These are phyloP conservation scores for Melampsora americana DNA, from an alignment of 1,284 basidiomycete genomes.

Conservation along the genomic window DNA sequence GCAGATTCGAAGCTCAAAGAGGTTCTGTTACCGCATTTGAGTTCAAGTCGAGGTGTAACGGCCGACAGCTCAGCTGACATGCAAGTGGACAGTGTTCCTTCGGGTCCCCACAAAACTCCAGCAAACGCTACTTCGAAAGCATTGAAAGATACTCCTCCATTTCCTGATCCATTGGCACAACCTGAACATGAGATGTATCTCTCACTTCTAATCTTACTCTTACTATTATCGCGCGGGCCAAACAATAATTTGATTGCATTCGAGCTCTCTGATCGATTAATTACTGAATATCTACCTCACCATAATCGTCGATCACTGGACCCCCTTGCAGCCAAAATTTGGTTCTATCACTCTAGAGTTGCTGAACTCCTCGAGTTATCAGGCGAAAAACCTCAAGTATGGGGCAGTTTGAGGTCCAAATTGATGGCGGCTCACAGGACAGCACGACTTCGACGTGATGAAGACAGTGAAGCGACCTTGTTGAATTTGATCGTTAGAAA, in stretches of 20 bases:
- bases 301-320: conserved; percentile 90
- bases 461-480: conserved; percentile 66
- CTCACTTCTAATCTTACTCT: conserved; percentile 76
- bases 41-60: conserved; percentile 7
- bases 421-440: conserved; percentile 87
- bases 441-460: conserved; percentile 80
- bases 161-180: conserved; percentile 56
- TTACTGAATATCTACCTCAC: conserved; percentile 57
- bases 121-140: conserved; percentile 46
- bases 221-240: conserved; percentile 59
- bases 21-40: conserved; percentile 47
- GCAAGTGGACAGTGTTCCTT: conserved; percentile 37
- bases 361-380: conserved; percentile 66
- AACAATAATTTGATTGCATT: conserved; percentile 28
- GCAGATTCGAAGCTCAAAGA: conserved; percentile 41
- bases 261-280: conserved; percentile 36
- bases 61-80: conserved; percentile 43
- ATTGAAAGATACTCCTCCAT: conserved; percentile 48
- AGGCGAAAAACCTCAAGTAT: conserved; percentile 60
- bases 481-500: conserved; percentile 90
- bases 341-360: conserved; percentile 69
- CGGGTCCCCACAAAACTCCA: conserved; percentile 19
- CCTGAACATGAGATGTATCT: conserved; percentile 89
- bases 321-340: conserved; percentile 80
- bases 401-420: conserved; percentile 52